Evolutionary conservation across 2,329 filamentous ascomycete species (phyloP), one percentile per base, ranked within the genome.

Genomic region (Fusarium bulbicola): DNA sequence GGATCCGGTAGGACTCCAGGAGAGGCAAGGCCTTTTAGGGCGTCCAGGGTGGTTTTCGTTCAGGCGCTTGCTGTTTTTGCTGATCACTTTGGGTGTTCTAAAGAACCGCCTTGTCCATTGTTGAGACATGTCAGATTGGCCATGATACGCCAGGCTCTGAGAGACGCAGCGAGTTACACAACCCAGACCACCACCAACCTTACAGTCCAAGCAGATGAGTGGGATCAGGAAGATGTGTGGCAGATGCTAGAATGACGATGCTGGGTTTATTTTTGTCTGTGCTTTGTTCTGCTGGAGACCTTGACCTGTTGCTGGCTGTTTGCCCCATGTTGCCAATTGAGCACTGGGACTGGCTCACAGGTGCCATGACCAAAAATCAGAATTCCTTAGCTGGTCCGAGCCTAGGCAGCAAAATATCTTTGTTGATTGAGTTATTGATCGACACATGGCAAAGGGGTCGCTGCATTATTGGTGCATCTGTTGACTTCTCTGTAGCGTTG

Each of bases 351-450:
- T 53, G 49, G 50, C 49, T 57, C 32, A 58, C 43, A 45, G 30
- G 36, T 39, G 43, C 36, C 42, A 47, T 32, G 46, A 59, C 54
- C 39, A 57, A 45, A 69, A 28, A 45, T 39, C 52, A 68, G 53
- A 49, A 46, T 46, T 52, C 43, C 45, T 50, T 28, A 18, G 36
- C 26, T 46, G 39, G 53, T 52, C 56, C 49, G 32, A 37, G 36
- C 43, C 63, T 26, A 75, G 73, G 73, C 73, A 75, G 68, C 73
- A 63, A 53, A 70, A 70, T 60, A 43, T 18, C 26, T 26, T 34
- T 66, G 30, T 66, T 37, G 24, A 53, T 24, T 46, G 39, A 66
- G 52, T 54, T 53, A 36, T 53, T 56, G 52, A 70, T 69, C 59
- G 37, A 39, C 66, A 60, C 32, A 62, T 66, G 52, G 45, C 30